Base-by-base conservation (phyloP, 176 grass and related monocot genomes). In the Otatea glauca region DNA sequence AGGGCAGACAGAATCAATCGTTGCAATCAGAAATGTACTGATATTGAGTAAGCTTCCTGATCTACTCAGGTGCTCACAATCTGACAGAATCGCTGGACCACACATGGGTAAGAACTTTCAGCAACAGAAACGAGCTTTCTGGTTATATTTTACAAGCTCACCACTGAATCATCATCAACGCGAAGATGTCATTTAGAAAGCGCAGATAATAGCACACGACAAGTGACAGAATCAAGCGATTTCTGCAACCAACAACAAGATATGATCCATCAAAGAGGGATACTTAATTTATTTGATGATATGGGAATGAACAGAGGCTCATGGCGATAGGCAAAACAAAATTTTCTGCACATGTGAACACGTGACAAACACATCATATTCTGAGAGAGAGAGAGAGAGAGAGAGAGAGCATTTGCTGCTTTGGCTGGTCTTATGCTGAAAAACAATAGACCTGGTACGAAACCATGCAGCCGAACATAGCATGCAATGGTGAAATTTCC, bases 1-100 rank as follows among this genome's bases (percentile, higher is more conserved):
- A 17, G 14, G 0, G 37, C 35, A 20, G 77, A 56, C 69, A 81
- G 59, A 79, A 87, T 86, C 75, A 76, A 86, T 87, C 70, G 61
- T 48, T 20, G 70, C 78, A 68, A 81, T 68, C 70, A 63, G 25
- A 76, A 60, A 53, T 17, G 38, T 20, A 74, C 17, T 20, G 51
- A 6, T 15, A n/a, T 41, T 72, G 48, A 51, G 51, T n/a, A 53
- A 68, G 21, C 5, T 29, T 17, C 48, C 7, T 4, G 49, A 81
- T 81, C 77, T 81, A 74, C 47, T 23, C 77, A 74, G 35, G 23
- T 35, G 47, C 20, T 58, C 49, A 42, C 18, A 5, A 76, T 76
- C 86, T 87, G 76, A n/a, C 62, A 82, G 27, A 58, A 82, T 76
- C 78, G 15, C 50, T 58, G 25, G 9, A 29, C 20, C 14, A 15